Conservation (phyloP, 2,329 filamentous ascomycete species). For the Davidsoniella australis region DNA sequence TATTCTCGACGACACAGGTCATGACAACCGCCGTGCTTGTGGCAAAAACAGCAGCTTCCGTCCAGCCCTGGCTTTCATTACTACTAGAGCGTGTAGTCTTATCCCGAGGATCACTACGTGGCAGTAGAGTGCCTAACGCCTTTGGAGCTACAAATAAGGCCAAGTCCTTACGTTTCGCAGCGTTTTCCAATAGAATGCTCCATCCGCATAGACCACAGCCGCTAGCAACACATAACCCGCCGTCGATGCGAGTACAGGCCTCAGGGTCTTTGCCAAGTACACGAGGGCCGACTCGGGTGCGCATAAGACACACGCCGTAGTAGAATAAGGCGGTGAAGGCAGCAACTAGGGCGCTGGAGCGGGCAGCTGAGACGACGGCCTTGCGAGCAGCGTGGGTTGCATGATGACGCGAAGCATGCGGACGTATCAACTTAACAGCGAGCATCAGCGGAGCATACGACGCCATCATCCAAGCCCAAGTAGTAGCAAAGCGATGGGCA, state of each 20-base stretch:
- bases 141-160: constrained; percentile 66
- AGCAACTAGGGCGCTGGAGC: constrained; percentile 63
- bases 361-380: constrained; percentile 41
- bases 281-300: constrained; percentile 55
- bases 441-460: constrained; percentile 65
- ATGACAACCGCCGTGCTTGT: constrained; percentile 53
- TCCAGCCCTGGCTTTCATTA: constrained; percentile 41
- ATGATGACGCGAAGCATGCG: constrained; percentile 23
- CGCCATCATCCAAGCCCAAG: constrained; percentile 57
- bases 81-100: constrained; percentile 25
- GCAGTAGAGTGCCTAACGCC: constrained; percentile 57
- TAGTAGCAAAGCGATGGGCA: constrained; percentile 45
- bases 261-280: constrained; percentile 37
- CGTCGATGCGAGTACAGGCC: constrained; percentile 32
- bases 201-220: constrained; percentile 66
- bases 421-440: constrained; percentile 34
- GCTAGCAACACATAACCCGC: constrained; percentile 49
- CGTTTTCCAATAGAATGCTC: constrained; percentile 60
- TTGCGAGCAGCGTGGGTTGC: constrained; percentile 28
- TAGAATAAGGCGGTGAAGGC: constrained; percentile 67
- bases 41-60: constrained; percentile 49
- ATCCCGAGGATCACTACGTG: constrained; percentile 29
- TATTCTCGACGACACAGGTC: constrained; percentile 46
- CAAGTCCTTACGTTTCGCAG: constrained; percentile 52
- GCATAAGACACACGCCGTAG: constrained; percentile 65